Percentiles rank a stretch among this genome's conserved stretches.
Conservation (phyloP, 768 basidiomycete species). For the Boletus bicolor region DNA sequence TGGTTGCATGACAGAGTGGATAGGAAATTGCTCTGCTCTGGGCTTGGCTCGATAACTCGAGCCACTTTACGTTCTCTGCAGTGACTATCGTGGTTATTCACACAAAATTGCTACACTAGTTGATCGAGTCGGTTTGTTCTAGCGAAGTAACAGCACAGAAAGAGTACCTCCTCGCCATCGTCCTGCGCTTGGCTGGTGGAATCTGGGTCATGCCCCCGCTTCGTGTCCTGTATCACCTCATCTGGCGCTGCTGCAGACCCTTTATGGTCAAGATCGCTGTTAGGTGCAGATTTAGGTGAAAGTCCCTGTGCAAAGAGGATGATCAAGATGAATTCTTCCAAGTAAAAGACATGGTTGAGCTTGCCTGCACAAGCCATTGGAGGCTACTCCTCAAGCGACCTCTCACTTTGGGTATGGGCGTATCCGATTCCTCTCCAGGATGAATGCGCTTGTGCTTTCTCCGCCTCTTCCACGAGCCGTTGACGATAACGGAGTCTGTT, state of each 20-base stretch:
- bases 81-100: background rate
- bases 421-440: background rate
- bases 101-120: slow-evolving; percentile 1
- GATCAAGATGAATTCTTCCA: background rate
- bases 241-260: background rate
- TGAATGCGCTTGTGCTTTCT: background rate
- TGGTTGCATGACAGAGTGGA: background rate
- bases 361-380: slow-evolving; percentile 17
- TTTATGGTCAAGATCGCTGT: background rate
- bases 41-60: background rate
- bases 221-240: background rate
- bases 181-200: background rate
- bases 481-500: background rate
- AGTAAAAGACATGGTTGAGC: background rate
- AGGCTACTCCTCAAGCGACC: slow-evolving; percentile 9
- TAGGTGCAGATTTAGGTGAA: background rate
- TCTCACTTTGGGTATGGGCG: background rate
- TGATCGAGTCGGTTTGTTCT: slow-evolving; percentile 16
- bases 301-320: slow-evolving; percentile 5
- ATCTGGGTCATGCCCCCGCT: slow-evolving; percentile 1
- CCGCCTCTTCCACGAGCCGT: slow-evolving; percentile 13
- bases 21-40: background rate
- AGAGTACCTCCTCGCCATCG: slow-evolving; percentile 19
- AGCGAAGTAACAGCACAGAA: slow-evolving; percentile 28
- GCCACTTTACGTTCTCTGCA: background rate